Conservation (phyloP, 2,329 filamentous ascomycete genomes). For the Hymenoscyphus albidus region DNA sequence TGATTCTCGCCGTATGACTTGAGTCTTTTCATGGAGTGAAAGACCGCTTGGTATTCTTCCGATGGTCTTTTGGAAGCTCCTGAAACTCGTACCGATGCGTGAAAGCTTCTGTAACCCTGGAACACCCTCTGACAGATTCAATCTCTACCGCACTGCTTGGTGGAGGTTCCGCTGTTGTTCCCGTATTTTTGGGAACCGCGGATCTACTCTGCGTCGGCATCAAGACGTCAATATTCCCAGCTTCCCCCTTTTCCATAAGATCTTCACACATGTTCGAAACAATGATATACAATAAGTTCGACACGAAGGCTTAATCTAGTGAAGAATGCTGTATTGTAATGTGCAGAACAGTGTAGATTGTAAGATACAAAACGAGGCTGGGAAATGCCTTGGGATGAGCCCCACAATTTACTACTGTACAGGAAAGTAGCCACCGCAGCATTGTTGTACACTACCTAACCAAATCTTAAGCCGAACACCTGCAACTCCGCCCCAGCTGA, state of each 20-base stretch:
- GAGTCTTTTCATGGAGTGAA: background rate
- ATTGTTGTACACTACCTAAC: background rate
- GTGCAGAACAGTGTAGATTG: background rate
- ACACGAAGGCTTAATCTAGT: background rate
- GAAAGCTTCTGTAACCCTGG: background rate
- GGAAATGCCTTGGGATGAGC: background rate
- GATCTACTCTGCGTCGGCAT: background rate
- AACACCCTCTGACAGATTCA: background rate
- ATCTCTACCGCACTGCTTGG: background rate
- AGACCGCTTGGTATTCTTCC: background rate
- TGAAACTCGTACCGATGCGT: background rate
- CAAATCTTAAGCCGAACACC: background rate
- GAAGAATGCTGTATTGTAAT: background rate
- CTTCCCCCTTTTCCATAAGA: background rate
- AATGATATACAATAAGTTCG: background rate
- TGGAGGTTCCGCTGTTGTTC: background rate
- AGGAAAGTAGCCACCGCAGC: background rate
- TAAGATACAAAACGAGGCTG: background rate
- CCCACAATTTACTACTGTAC: background rate
- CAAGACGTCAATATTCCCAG: background rate
- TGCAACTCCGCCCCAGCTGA: too few species aligned
- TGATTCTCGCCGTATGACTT: background rate
- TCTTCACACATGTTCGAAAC: background rate
- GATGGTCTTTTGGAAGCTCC: background rate
- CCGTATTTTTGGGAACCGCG: background rate